Conservation (phyloP, 805 yeast genomes). For the Teunomyces lycoperdinae region DNA sequence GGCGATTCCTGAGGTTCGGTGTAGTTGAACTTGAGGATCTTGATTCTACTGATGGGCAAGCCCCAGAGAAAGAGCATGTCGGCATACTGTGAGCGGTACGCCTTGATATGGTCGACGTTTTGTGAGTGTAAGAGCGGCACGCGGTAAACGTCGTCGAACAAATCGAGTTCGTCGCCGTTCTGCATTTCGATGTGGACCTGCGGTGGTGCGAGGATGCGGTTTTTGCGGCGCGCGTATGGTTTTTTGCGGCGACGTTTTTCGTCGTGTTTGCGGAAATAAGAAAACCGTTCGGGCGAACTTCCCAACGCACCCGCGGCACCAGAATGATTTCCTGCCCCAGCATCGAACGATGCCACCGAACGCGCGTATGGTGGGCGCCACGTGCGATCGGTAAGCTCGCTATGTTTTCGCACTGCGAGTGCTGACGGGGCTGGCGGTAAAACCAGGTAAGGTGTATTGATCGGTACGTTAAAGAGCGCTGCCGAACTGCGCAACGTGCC, state of each 20-base stretch:
- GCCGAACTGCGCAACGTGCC: constrained; percentile 15
- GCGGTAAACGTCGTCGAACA: constrained; percentile 42
- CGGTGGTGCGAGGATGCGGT: too few relatives aligned
- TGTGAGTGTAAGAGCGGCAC: constrained; percentile 39
- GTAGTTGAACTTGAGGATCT: constrained; percentile 69
- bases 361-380: too few relatives aligned
- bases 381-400: constrained; percentile 1
- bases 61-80: constrained; percentile 81
- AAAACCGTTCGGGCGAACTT: too few relatives aligned
- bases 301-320: too few relatives aligned
- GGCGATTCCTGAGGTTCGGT: constrained; percentile 21
- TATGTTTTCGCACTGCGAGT: constrained; percentile 13
- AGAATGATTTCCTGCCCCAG: too few relatives aligned
- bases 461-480: constrained; percentile 33
- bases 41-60: constrained; percentile 71
- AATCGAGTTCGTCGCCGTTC: constrained; percentile 43
- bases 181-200: constrained; percentile 36
- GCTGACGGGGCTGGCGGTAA: constrained; percentile 30
- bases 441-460: constrained; percentile 46
- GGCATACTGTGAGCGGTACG: constrained; percentile 69
- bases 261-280: too few relatives aligned
- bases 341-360: too few relatives aligned
- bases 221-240: too few relatives aligned
- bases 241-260: too few relatives aligned
- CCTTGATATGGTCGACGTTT: constrained; percentile 32